phyloP scores from a whole-genome alignment of 768 basidiomycete genomes.

The Hortiboletus campestris region DNA sequence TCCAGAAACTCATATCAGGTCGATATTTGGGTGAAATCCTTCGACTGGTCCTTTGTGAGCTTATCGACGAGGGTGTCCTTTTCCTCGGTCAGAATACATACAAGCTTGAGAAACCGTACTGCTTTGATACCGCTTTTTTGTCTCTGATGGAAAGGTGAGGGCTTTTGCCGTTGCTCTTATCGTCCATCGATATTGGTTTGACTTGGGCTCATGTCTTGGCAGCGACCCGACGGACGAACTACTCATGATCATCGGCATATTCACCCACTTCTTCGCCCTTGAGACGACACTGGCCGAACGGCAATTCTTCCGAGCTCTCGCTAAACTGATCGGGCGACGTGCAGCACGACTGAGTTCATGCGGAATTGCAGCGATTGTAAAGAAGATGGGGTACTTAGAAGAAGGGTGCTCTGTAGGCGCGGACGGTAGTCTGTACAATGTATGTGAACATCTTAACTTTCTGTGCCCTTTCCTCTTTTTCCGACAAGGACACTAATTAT shows the following conservation, averaged over 20 bases:
- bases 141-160: constrained; percentile 90
- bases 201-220: constrained; percentile 6
- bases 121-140: constrained; percentile 94
- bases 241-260: constrained; percentile 95
- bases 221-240: constrained; percentile 97
- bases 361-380: constrained; percentile 94
- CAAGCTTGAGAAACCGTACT: constrained; percentile 92
- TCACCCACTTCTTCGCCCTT: constrained; percentile 93
- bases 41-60: constrained; percentile 90
- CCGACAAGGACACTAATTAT: background rate
- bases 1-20: constrained; percentile 91
- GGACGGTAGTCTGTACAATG: constrained; percentile 95
- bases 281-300: constrained; percentile 96
- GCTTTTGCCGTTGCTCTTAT: background rate
- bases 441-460: constrained; percentile 35
- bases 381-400: constrained; percentile 91
- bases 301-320: constrained; percentile 94
- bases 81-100: constrained; percentile 99
- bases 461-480: background rate
- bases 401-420: constrained; percentile 88
- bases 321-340: constrained; percentile 83
- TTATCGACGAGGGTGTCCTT: constrained; percentile 94
- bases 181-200: background rate
- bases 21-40: constrained; percentile 96
- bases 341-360: constrained; percentile 91